Evolutionary conservation across 805 yeast species (phyloP).

Genomic region (Candida coleopterorum): DNA sequence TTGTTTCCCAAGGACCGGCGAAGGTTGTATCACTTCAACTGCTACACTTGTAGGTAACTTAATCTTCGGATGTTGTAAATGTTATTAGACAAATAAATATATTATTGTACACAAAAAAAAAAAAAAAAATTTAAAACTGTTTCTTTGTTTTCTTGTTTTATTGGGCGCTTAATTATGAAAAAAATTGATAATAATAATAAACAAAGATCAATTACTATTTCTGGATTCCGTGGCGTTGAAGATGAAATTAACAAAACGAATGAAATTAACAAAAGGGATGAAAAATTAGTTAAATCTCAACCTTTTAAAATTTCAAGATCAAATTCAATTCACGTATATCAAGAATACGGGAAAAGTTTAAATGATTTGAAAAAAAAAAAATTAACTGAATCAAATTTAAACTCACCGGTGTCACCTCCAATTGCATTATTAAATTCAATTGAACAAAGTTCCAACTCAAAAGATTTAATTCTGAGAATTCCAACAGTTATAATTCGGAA

Average conservation of each 20-base stretch:
- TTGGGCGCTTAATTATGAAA: slow-evolving; percentile 1
- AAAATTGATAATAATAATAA: not conserved
- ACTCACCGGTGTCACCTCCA: not conserved
- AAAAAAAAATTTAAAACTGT: too few relatives aligned
- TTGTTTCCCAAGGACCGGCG: slow-evolving; percentile 36
- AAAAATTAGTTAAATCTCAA: slow-evolving; percentile 2
- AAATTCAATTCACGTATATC: slow-evolving; percentile 7
- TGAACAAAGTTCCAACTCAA: too few relatives aligned
- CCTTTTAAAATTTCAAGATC: slow-evolving; percentile 10
- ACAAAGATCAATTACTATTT: slow-evolving; percentile 8
- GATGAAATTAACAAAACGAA: not conserved
- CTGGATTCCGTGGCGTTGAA: slow-evolving; percentile 4
- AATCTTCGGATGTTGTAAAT: slow-evolving; percentile 25
- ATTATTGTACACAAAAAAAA: not conserved
- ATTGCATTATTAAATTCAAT: not conserved
- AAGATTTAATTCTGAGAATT: too few relatives aligned
- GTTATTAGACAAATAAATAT: slow-evolving; percentile 3
- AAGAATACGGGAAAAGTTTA: slow-evolving; percentile 5
- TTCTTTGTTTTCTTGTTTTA: not conserved
- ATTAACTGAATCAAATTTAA: not conserved
- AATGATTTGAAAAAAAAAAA: not conserved
- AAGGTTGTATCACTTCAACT: slow-evolving; percentile 33
- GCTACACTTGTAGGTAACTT: slow-evolving; percentile 36
- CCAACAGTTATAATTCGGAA: slow-evolving; percentile 9
- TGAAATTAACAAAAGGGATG: not conserved